Base-by-base conservation (phyloP, 1,284 basidiomycete species). In the Pterulicium gracile region DNA sequence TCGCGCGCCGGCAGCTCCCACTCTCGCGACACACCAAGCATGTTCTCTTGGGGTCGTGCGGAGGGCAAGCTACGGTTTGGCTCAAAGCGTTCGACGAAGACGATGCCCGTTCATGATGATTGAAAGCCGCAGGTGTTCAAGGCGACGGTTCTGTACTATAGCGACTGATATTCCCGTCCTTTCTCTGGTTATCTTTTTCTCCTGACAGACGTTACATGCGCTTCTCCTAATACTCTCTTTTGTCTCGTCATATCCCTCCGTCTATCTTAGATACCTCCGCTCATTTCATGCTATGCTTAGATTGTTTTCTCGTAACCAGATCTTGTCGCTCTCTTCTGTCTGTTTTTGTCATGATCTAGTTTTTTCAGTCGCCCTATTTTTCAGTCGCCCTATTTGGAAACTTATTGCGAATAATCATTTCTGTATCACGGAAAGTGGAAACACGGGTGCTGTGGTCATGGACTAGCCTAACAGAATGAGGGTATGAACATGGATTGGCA, bases 1-100 rank as follows among this genome's bases (percentile, higher is more conserved):
- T 88, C 86, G 17, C 72, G 79, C 24, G 71, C 80, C 1, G 82
- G 80, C 14, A 87, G 85, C 52, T 61, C 76, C 0, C 69, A 77
- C 45, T 84, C 83, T 5, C 77, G 74, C 43, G 79, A 79, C 3
- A 68, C 73, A 2, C 66, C 63, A 36, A 73, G 81, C 2, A 64
- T 87, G 47, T 86, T 87, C 60, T 78, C 77, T 0, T 77, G 74
- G 74, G 74, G 69, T 2, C 64, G 74, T 22, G 61, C 69, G 12
- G 74, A 77, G 14, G 68, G 74, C 13, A 77, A 77, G 55, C 66
- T 76, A 47, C 73, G 81, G 46, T 87, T 87, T 60, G 83, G 83
- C 27, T 79, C 83, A 19, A 68, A 72, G 52, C 72, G 83, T 51
- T 81, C 80, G 34, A 67, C 72, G 41, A 81, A 73, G 62, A 72